phyloP scores from a whole-genome alignment of 257 asterid genomes.

The Solanum habrochaites region DNA sequence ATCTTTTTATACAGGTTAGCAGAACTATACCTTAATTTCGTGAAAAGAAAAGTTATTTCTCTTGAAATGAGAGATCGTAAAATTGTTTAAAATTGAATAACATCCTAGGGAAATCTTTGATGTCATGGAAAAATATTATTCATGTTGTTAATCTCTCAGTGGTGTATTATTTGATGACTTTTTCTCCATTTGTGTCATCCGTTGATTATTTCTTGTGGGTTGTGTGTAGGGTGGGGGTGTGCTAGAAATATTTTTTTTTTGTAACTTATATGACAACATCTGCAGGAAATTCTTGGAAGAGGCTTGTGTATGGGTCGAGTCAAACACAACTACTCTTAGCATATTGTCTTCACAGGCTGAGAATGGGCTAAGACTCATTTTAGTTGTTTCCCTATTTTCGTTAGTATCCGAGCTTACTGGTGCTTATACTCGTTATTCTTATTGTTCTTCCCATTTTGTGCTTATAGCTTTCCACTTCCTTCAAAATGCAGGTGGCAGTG shows the following conservation, averaged over 20 bases:
- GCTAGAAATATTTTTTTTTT: neutral
- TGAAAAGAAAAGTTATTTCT: neutral
- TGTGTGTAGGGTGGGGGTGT: neutral
- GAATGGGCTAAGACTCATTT: constrained; percentile 13
- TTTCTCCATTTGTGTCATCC: neutral
- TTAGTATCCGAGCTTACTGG: neutral
- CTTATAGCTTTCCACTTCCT: neutral
- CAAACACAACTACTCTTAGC: constrained; percentile 66
- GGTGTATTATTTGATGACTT: neutral
- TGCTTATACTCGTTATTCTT: constrained; percentile 19
- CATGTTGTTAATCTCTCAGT: neutral
- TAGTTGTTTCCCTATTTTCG: neutral
- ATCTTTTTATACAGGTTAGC: constrained; percentile 68
- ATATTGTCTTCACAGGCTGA: constrained; percentile 77
- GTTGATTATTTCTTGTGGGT: neutral
- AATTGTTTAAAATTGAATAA: neutral
- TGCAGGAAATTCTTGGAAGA: constrained; percentile 91
- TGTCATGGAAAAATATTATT: neutral
- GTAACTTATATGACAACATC: constrained; percentile 8
- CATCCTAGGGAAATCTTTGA: neutral
- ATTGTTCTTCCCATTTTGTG: neutral
- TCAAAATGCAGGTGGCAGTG: constrained; percentile 76
- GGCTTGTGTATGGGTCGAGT: constrained; percentile 90
- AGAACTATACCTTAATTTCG: neutral
- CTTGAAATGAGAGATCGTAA: neutral